Evolutionary conservation across 2,329 filamentous ascomycete species (phyloP).

Genomic region (Periconia sp.): DNA sequence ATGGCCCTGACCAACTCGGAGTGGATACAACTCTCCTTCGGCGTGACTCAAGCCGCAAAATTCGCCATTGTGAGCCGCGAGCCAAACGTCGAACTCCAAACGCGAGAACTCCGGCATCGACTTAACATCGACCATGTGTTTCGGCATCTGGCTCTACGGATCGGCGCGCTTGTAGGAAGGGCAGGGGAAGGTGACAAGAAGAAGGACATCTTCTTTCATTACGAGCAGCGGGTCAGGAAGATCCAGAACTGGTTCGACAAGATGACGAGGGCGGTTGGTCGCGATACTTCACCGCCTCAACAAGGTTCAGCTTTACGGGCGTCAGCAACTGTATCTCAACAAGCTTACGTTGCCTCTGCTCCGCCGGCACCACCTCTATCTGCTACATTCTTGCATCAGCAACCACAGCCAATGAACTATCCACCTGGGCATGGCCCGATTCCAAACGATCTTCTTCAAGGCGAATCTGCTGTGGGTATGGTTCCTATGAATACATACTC

Average conservation of each 20-base stretch:
- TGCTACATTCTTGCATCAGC: constrained; percentile 24
- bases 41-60: constrained; percentile 36
- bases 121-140: constrained; percentile 36
- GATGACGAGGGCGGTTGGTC: constrained; percentile 27
- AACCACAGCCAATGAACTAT: no score
- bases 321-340: constrained; percentile 7
- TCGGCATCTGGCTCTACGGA: constrained; percentile 30
- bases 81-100: constrained; percentile 28
- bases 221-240: constrained; percentile 31
- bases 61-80: constrained; percentile 35
- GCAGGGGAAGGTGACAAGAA: constrained; percentile 25
- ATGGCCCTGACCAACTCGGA: constrained; percentile 46
- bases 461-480: constrained; percentile 20
- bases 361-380: constrained; percentile 15
- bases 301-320: constrained; percentile 3
- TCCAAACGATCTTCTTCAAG: constrained; percentile 6
- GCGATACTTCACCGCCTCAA: constrained; percentile 15
- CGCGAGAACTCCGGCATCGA: constrained; percentile 31
- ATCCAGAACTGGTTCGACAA: constrained; percentile 38
- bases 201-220: constrained; percentile 35
- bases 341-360: constrained; percentile 1
- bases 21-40: constrained; percentile 50
- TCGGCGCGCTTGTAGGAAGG: constrained; percentile 31
- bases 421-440: no score
- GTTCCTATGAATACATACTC: constrained; percentile 24